Evolutionary conservation across 495 filamentous ascomycete species (phyloP), one percentile per base, ranked within the genome.

Genomic region (Podospora fimiseda): DNA sequence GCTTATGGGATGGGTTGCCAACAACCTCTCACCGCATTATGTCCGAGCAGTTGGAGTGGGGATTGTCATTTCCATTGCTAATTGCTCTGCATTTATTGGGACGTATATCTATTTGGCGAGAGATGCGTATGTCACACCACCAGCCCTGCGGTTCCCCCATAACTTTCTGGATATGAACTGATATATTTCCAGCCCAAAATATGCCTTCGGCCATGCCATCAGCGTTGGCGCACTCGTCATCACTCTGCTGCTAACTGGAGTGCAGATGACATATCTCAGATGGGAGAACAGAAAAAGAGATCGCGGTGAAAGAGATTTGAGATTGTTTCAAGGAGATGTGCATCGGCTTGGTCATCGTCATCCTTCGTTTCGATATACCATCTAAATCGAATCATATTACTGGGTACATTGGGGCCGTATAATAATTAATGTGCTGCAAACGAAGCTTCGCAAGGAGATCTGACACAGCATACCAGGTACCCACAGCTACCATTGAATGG

Each of bases 71-170:
- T 57, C 59, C 2, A 48, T 64, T 47, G 74, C 71, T 1, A 80
- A 79, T 53, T 71, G 70, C 58, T 66, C 74, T 5, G 75, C 74
- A 6, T 78, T 81, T 54, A 73, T 80, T 41, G 73, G 73, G 1
- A 78, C 74, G 0, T 79, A 76, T 48, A 75, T 73, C 9, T 80
- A 77, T 53, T 51, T 78, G 15, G 50, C 59, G 20, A 53, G 65
- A 52, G 75, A 79, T 60, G 66, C 70, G 66, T 73, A 63, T 64
- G 72, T 47, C 16, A 15, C 60, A 46, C 20, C n/a, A n/a, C n/a
- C n/a, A n/a, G n/a, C n/a, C n/a, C n/a, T n/a, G n/a, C n/a, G n/a
- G n/a, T n/a, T n/a, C n/a, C n/a, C n/a, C n/a, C n/a, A n/a, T n/a
- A n/a, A n/a, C n/a, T n/a, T n/a, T n/a, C n/a, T n/a, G n/a, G n/a